A percentile compares a stretch with the other conserved stretches of the same genome.
These are phyloP conservation scores for Trebouxia sp. DNA, from an alignment of 139 green algal genomes.

Conservation along the genomic window DNA sequence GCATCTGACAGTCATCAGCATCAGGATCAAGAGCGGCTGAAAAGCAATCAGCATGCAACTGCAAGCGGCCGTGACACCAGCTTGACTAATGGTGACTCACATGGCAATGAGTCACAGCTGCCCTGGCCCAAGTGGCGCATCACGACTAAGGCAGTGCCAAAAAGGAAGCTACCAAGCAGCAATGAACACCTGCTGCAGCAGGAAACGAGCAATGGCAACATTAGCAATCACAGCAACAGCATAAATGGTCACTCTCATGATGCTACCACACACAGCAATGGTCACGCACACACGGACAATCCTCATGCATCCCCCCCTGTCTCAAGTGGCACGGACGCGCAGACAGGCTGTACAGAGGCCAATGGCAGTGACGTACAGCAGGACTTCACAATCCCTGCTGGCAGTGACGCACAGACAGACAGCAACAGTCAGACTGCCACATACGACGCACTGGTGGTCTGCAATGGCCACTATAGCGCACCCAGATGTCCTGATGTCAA, in stretches of 20 bases:
- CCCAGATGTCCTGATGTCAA: slow-evolving; percentile 37
- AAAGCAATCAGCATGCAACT: too few relatives aligned
- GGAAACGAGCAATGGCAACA: too few relatives aligned
- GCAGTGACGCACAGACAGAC: slow-evolving; percentile 6
- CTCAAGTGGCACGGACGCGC: too few relatives aligned
- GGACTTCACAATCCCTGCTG: too few relatives aligned
- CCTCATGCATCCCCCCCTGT: too few relatives aligned
- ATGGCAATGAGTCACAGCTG: background rate
- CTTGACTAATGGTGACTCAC: background rate
- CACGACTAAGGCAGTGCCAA: background rate
- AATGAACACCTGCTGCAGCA: background rate
- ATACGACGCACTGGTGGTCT: slow-evolving; percentile 80
- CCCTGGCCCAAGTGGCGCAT: slow-evolving; percentile 5
- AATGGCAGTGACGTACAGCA: background rate
- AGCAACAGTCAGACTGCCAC: background rate
- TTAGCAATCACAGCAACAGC: too few relatives aligned
- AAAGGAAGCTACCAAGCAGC: background rate
- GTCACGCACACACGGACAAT: too few relatives aligned
- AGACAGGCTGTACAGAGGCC: background rate
- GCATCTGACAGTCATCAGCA: background rate
- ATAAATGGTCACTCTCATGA: too few relatives aligned
- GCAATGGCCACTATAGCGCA: slow-evolving; percentile 74
- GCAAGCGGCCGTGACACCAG: too few relatives aligned
- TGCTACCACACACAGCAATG: too few relatives aligned
- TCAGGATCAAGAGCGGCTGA: background rate